A percentile compares a stretch with the other conserved stretches of the same genome.
Conservation (phyloP, 176 grass and related monocot genomes). For the Carex kokanica region DNA sequence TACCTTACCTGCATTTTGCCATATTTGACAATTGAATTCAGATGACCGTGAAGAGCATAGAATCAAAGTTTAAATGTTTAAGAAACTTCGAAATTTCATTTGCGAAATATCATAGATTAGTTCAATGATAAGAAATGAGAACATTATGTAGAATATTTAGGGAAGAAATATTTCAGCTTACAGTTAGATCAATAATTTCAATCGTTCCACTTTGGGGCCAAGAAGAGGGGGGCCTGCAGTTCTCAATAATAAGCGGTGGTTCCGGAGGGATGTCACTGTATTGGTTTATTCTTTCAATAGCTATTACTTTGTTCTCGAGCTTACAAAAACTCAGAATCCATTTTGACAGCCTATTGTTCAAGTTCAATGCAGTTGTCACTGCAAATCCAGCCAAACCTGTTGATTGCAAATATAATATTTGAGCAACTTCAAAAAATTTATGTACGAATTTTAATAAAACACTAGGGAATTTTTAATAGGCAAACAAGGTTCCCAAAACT, state of each 20-base stretch:
- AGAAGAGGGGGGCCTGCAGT: slow-evolving; percentile 39
- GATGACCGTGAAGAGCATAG: not conserved
- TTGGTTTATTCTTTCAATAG: slow-evolving; percentile 95
- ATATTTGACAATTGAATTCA: slow-evolving; percentile 9
- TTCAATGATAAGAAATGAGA: slow-evolving; percentile 4
- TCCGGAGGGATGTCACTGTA: slow-evolving; percentile 87
- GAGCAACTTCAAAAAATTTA: not conserved
- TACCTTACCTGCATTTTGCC: slow-evolving; percentile 62
- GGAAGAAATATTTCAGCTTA: slow-evolving; percentile 27
- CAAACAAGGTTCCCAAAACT: not conserved
- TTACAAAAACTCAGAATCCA: slow-evolving; percentile 99
- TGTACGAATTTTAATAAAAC: slow-evolving; percentile 12
- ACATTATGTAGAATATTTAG: not conserved
- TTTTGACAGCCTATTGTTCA: slow-evolving; percentile 90
- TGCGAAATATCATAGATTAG: not conserved
- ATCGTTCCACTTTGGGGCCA: slow-evolving; percentile 85
- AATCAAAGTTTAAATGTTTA: not conserved
- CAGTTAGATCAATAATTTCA: slow-evolving; percentile 89
- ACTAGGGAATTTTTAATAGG: not conserved
- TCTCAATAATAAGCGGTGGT: slow-evolving; percentile 63
- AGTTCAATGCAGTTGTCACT: slow-evolving; percentile 90
- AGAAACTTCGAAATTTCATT: not conserved
- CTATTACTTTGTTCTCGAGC: slow-evolving; percentile 96
- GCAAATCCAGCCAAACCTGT: slow-evolving; percentile 97
- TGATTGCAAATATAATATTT: slow-evolving; percentile 25